Percentiles rank a stretch among this genome's conserved stretches.
These are phyloP conservation scores for Aureobasidium namibiae DNA, from an alignment of 2,329 filamentous ascomycete species.

Conservation along the genomic window DNA sequence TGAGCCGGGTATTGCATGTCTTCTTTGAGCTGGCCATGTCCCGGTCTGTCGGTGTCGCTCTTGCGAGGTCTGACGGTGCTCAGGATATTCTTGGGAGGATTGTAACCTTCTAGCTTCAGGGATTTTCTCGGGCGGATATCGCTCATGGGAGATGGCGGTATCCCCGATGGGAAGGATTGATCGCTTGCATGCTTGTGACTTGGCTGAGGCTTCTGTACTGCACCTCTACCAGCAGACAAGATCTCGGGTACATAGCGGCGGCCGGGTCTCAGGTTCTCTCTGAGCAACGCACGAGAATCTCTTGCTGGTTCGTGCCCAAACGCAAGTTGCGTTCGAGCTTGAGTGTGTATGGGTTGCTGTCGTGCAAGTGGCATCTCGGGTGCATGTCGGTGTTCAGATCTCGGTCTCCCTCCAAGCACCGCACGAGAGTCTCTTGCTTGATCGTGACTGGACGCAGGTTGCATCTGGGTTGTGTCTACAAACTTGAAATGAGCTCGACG, in stretches of 20 bases:
- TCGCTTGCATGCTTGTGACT: not conserved
- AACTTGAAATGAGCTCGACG: not conserved
- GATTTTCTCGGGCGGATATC: not conserved
- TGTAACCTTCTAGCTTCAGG: not conserved
- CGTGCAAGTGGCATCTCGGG: not conserved
- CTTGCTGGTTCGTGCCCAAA: not conserved
- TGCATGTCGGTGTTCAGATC: not conserved
- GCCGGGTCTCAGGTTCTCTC: not conserved
- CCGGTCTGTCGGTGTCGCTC: not conserved
- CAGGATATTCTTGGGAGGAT: not conserved
- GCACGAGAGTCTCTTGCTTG: not conserved
- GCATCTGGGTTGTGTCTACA: not conserved
- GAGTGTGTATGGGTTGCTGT: no score
- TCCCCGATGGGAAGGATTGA: not conserved
- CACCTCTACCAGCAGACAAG: not conserved
- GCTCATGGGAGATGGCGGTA: not conserved
- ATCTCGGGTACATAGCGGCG: not conserved
- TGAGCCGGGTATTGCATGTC: not conserved
- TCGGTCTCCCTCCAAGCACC: not conserved
- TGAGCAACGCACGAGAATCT: not conserved
- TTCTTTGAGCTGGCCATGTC: not conserved
- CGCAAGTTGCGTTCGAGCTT: not conserved
- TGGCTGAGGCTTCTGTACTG: not conserved
- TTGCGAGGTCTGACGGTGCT: not conserved
- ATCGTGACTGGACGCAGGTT: not conserved